phyloP scores from a whole-genome alignment of 176 grass and related monocot species.

The Tuctoria greenei region DNA sequence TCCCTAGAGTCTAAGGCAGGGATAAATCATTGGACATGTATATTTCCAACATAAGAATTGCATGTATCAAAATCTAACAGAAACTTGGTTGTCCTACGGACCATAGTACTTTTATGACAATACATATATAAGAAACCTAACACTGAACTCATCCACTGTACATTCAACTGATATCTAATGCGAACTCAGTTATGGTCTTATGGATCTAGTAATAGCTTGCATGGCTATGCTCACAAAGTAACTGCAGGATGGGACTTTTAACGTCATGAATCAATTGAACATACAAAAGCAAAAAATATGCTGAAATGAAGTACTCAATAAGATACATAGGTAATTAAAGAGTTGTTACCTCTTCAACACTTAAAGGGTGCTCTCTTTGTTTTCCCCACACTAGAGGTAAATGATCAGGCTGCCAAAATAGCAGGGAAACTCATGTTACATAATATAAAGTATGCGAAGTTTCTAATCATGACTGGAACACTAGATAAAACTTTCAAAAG shows the following conservation, averaged over 20 bases:
- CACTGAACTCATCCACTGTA: slow-evolving; percentile 9
- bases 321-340: slow-evolving; percentile 6
- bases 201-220: slow-evolving; percentile 24
- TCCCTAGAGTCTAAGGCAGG: slow-evolving; percentile 8
- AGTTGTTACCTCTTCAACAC: slow-evolving; percentile 71
- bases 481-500: slow-evolving; percentile 15
- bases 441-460: slow-evolving; percentile 23
- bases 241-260: slow-evolving; percentile 12
- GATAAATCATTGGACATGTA: background rate
- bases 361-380: slow-evolving; percentile 69
- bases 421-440: slow-evolving; percentile 33
- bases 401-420: slow-evolving; percentile 74
- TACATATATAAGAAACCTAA: slow-evolving; percentile 14
- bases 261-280: background rate
- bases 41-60: background rate
- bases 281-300: slow-evolving; percentile 19
- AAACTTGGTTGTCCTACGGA: background rate
- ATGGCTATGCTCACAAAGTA: slow-evolving; percentile 16
- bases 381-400: slow-evolving; percentile 90
- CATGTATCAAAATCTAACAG: background rate
- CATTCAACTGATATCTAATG: slow-evolving; percentile 4
- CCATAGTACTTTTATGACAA: slow-evolving; percentile 24
- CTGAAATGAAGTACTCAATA: slow-evolving; percentile 19
- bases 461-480: slow-evolving; percentile 12
- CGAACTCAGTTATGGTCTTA: slow-evolving; percentile 17